Evolutionary conservation across 1,284 basidiomycete genomes (phyloP), one percentile per base, ranked within the genome.

Genomic region (Exobasidium rhododendri): DNA sequence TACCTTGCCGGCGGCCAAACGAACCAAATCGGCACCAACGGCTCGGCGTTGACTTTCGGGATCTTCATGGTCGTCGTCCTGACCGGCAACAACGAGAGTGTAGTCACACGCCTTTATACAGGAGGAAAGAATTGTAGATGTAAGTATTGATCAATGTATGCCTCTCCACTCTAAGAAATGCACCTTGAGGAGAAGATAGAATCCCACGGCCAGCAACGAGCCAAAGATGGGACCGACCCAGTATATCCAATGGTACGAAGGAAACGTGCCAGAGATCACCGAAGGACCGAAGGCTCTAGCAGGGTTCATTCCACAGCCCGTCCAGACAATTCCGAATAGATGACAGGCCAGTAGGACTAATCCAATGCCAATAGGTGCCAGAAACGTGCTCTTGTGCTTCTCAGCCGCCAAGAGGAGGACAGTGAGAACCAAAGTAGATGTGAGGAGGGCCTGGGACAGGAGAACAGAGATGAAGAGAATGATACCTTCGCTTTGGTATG

Each of bases 371-470:
- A 75, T 60, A n/a, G 71, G 73, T 1, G 73, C 73, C 7, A 75
- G 52, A 64, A 68, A 73, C 3, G 73, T 75, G 81, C 77, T 28
- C 46, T 81, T 77, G 75, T 83, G 81, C 76, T 81, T 83, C 73
- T 83, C 82, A 29, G 81, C 83, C 43, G 83, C 83, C 11, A 83
- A 74, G 58, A 84, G 70, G 51, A 83, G 79, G 51, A 83, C 74
- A 26, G 71, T 70, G 26, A 81, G 70, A 32, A 80, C 73, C 17
- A 57, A 49, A 20, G 50, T 57, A 17, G 29, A 44, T 2, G 56
- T 57, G 3, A 54, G 30, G 26, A 54, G 10, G 71, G 24, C 13
- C 13, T 53, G 81, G 44, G 82, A 57, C 61, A 73, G 76, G 46
- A 79, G 61, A 4, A 75, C 80, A 29, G 74, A 70, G 0, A 61